Percentiles rank a stretch among this genome's conserved stretches.
Conservation (phyloP, 2,329 filamentous ascomycete species). For the Fusarium floridanum region DNA sequence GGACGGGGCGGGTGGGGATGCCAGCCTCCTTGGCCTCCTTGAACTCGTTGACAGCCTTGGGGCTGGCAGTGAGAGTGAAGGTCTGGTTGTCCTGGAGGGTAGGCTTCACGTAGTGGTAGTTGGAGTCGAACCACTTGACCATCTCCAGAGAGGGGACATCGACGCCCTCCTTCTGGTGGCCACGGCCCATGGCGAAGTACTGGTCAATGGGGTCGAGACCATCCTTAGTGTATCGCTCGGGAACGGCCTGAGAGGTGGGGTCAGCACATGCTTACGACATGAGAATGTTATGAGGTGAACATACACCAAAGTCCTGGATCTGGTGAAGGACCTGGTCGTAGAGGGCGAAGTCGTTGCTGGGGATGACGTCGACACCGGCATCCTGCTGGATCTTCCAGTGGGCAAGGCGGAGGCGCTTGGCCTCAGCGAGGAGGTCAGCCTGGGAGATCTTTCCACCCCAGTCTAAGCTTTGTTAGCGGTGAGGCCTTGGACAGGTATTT, state of each 20-base stretch:
- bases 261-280: conserved; percentile 23
- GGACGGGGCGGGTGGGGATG: conserved; percentile 90
- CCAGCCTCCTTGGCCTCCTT: conserved; percentile 98
- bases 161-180: conserved; percentile 93
- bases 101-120: conserved; percentile 99
- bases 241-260: conserved; percentile 73
- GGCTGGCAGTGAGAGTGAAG: conserved; percentile 88
- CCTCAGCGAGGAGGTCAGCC: conserved; percentile 90
- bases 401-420: conserved; percentile 93
- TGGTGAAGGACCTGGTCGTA: conserved; percentile 98
- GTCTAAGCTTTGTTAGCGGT: conserved; percentile 55
- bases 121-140: conserved; percentile 99
- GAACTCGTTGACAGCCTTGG: conserved; percentile 96
- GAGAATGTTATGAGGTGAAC: conserved; percentile 50
- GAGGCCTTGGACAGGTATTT: conserved; percentile 50
- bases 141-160: conserved; percentile 97
- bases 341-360: conserved; percentile 99
- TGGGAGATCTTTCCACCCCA: conserved; percentile 96
- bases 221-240: conserved; percentile 93
- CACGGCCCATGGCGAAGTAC: conserved; percentile 99
- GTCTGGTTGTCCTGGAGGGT: conserved; percentile 96
- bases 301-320: conserved; percentile 96
- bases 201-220: conserved; percentile 90
- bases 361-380: conserved; percentile 96
- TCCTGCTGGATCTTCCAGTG: conserved; percentile 99